phyloP scores from a whole-genome alignment of 2,329 filamentous ascomycete species.

The Monosporascus sp. region DNA sequence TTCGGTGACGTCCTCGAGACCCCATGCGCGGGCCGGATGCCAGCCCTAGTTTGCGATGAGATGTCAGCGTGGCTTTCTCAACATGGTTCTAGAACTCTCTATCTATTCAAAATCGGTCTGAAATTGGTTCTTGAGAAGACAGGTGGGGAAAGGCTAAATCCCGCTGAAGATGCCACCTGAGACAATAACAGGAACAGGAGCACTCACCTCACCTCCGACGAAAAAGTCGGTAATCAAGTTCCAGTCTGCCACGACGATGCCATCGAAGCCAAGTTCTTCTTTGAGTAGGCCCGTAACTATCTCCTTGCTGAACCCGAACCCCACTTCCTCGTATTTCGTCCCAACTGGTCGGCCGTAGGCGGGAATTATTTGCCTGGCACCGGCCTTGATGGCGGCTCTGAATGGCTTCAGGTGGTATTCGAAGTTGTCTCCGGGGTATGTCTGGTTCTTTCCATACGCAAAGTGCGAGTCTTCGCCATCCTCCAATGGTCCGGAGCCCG shows the following conservation, averaged over 20 bases:
- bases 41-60: slow-evolving; percentile 28
- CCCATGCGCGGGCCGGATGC: slow-evolving; percentile 45
- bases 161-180: too few relatives aligned
- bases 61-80: too few relatives aligned
- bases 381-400: slow-evolving; percentile 43
- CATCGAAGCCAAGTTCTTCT: slow-evolving; percentile 43
- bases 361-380: slow-evolving; percentile 48
- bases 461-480: slow-evolving; percentile 50
- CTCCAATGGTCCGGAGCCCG: slow-evolving; percentile 43
- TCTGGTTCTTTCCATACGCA: slow-evolving; percentile 45
- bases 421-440: slow-evolving; percentile 46
- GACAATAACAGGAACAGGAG: too few relatives aligned
- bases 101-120: too few relatives aligned
- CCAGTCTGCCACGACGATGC: slow-evolving; percentile 49
- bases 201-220: too few relatives aligned
- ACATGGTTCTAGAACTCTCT: too few relatives aligned
- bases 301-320: slow-evolving; percentile 46
- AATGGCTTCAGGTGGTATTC: slow-evolving; percentile 48
- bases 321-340: slow-evolving; percentile 42
- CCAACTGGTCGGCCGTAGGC: slow-evolving; percentile 45
- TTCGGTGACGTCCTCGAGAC: slow-evolving; percentile 39
- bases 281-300: slow-evolving; percentile 46
- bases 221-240: slow-evolving; percentile 42
- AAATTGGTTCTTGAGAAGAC: too few relatives aligned
- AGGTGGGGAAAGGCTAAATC: too few relatives aligned